Percentiles rank a stretch among this genome's conserved stretches.
phyloP scores from a whole-genome alignment of 2,329 filamentous ascomycete genomes.

The Aspergillus oerlinghausenensis region DNA sequence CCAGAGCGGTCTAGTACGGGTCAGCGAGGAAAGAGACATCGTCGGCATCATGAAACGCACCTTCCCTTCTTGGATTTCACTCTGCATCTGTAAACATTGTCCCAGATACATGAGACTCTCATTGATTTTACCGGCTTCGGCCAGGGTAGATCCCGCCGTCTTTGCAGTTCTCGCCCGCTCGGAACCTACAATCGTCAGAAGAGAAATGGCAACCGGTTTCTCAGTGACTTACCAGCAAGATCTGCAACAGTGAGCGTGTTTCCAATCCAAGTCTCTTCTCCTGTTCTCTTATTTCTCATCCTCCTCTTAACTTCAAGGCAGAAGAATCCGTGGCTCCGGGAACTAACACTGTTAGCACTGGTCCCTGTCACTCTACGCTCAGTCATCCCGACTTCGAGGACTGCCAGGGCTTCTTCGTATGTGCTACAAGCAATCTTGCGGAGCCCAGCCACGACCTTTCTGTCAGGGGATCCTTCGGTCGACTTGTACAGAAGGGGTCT shows the following conservation, averaged over 20 bases:
- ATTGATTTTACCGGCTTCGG: slow-evolving; percentile 97
- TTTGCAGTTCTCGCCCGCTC: slow-evolving; percentile 91
- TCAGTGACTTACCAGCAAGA: slow-evolving; percentile 60
- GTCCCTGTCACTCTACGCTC: slow-evolving; percentile 87
- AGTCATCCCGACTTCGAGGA: slow-evolving; percentile 82
- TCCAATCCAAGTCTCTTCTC: slow-evolving; percentile 63
- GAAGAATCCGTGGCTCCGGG: slow-evolving; percentile 93
- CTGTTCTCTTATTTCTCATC: slow-evolving; percentile 43
- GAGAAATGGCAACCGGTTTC: not conserved
- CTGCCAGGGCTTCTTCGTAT: slow-evolving; percentile 78
- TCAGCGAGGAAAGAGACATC: slow-evolving; percentile 10
- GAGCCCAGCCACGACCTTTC: slow-evolving; percentile 91
- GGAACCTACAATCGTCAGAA: slow-evolving; percentile 50
- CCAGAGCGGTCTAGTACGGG: slow-evolving; percentile 58
- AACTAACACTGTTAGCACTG: slow-evolving; percentile 87
- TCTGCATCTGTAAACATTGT: slow-evolving; percentile 94
- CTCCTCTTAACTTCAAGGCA: slow-evolving; percentile 91
- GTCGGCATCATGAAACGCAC: slow-evolving; percentile 54
- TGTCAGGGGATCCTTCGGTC: slow-evolving; percentile 79
- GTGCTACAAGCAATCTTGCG: slow-evolving; percentile 82
- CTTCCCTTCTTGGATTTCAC: slow-evolving; percentile 66
- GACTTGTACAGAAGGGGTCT: slow-evolving; percentile 85
- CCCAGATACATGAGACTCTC: slow-evolving; percentile 97
- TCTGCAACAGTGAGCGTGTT: slow-evolving; percentile 85
- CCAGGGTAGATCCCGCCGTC: slow-evolving; percentile 85